Conservation (phyloP, 441 rosid genomes). For the Pelargonium myrrhifolium region DNA sequence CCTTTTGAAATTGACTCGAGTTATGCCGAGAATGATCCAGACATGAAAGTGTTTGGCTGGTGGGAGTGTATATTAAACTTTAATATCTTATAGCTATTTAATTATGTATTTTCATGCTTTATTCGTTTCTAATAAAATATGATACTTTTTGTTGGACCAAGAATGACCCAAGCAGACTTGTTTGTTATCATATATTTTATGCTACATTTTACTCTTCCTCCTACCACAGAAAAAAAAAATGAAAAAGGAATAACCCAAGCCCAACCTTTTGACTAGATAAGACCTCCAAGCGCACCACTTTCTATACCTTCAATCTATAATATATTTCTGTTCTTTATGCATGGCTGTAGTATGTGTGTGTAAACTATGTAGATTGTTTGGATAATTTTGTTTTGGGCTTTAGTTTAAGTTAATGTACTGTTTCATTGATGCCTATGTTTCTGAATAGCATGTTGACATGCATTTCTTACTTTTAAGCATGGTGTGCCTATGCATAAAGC, state of each 20-base stretch:
- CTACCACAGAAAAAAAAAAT: too few species aligned
- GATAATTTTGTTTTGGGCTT: not conserved
- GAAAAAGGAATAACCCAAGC: not conserved
- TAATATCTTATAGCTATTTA: too few species aligned
- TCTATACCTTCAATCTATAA: not conserved
- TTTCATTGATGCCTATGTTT: not conserved
- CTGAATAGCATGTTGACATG: not conserved
- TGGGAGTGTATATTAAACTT: not conserved
- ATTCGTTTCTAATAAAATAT: too few species aligned
- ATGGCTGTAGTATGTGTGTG: not conserved
- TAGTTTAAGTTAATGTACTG: not conserved
- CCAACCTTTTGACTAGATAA: not conserved
- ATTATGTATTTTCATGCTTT: not conserved
- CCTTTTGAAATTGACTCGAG: too few species aligned
- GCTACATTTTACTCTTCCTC: too few species aligned
- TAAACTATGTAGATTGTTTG: not conserved
- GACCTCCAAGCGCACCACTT: not conserved
- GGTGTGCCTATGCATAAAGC: not conserved
- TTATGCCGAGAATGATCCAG: not conserved
- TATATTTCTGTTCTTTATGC: not conserved
- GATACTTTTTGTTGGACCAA: not conserved
- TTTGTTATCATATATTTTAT: too few species aligned
- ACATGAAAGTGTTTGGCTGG: not conserved
- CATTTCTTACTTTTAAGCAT: not conserved
- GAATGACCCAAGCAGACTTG: not conserved